A percentile compares a stretch with the other conserved stretches of the same genome.
Evolutionary conservation across 2,329 filamentous ascomycete species (phyloP).

Genomic region (Colletotrichum sp.): DNA sequence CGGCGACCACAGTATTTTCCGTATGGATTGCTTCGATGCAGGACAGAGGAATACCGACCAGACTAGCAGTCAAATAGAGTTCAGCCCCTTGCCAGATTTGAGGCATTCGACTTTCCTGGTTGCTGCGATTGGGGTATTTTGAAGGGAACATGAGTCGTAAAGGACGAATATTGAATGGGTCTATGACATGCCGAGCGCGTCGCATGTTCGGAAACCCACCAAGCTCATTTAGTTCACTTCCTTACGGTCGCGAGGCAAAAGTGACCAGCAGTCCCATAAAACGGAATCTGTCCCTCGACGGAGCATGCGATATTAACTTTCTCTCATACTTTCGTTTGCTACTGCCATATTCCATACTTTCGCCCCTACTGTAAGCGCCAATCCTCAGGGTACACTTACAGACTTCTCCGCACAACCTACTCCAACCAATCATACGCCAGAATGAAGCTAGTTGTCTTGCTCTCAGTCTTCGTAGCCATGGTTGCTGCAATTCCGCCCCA

Average conservation of each 20-base stretch:
- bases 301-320: neutral
- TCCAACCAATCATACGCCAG: neutral
- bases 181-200: neutral
- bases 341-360: neutral
- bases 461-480: neutral
- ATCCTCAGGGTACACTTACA: neutral
- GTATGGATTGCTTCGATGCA: neutral
- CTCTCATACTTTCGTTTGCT: neutral
- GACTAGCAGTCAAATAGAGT: neutral
- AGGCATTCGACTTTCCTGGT: fast-evolving
- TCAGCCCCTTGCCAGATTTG: neutral
- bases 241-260: neutral
- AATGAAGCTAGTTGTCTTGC: neutral
- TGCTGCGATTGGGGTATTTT: neutral
- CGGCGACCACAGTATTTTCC: neutral
- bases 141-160: neutral
- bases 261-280: neutral
- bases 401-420: neutral
- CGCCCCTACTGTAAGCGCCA: neutral
- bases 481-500: neutral
- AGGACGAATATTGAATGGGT: neutral
- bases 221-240: neutral
- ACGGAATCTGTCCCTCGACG: neutral
- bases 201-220: neutral
- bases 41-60: neutral